These are phyloP conservation scores for Phytophthora sp. DNA, from an alignment of 352 stramenopile species.

Conservation along the genomic window DNA sequence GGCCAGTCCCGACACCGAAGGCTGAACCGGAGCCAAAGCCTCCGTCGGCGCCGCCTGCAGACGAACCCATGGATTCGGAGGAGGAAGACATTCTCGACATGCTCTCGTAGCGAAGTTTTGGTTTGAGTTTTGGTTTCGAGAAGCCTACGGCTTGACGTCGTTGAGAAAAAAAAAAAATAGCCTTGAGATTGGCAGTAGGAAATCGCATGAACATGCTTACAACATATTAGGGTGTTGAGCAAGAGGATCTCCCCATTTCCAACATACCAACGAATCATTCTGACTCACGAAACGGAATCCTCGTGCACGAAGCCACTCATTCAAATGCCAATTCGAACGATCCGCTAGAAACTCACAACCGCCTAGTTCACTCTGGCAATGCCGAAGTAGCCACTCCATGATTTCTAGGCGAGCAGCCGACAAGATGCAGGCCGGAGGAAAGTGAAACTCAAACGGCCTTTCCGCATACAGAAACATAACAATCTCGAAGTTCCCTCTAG, in stretches of 20 bases:
- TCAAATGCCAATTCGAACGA: conserved; percentile 18
- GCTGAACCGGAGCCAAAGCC: not conserved
- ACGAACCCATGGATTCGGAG: conserved; percentile 40
- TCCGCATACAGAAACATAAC: conserved; percentile 13
- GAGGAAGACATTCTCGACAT: conserved; percentile 71
- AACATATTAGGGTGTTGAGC: no score
- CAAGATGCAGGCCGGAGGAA: conserved; percentile 6
- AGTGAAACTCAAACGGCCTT: not conserved
- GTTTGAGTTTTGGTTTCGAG: not conserved
- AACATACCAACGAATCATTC: conserved; percentile 10
- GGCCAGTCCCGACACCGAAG: not conserved
- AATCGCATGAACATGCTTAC: no score
- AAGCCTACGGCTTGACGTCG: no score
- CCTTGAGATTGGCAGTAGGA: no score
- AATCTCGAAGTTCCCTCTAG: conserved; percentile 16
- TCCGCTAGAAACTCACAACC: conserved; percentile 15
- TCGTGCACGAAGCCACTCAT: conserved; percentile 10
- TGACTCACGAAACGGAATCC: conserved; percentile 17
- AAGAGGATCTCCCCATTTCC: conserved; percentile 1
- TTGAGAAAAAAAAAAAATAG: no score
- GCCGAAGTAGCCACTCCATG: conserved; percentile 16
- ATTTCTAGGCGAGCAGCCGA: conserved; percentile 10
- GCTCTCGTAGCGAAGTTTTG: conserved; percentile 24
- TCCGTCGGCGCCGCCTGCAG: conserved; percentile 3
- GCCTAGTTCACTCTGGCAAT: conserved; percentile 3